phyloP scores from a whole-genome alignment of 2,329 filamentous ascomycete genomes.

The Trichoderma koningii region DNA sequence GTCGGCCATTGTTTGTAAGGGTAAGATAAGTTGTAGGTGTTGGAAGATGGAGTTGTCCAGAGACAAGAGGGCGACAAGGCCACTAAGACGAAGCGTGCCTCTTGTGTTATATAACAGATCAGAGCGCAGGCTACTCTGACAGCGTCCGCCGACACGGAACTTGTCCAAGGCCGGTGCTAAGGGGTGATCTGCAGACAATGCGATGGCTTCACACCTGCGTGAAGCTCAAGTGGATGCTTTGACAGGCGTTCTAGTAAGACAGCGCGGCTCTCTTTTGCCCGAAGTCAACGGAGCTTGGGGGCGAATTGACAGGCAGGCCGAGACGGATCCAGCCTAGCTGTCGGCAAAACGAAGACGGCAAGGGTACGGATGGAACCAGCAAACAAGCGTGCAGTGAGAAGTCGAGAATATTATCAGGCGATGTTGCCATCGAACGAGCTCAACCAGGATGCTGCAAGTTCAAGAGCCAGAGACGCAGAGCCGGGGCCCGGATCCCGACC shows the following conservation, averaged over 20 bases:
- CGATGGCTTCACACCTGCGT: constrained; percentile 5
- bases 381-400: background rate
- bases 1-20: constrained; percentile 41
- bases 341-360: background rate
- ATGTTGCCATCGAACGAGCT: constrained; percentile 23
- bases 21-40: background rate
- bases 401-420: background rate
- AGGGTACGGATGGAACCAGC: background rate
- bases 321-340: background rate
- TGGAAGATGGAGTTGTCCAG: constrained; percentile 11
- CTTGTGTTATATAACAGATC: constrained; percentile 18
- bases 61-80: background rate
- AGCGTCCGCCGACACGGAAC: constrained; percentile 4
- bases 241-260: background rate
- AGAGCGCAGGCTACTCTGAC: background rate
- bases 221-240: background rate
- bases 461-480: background rate
- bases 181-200: constrained; percentile 11
- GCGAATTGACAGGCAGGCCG: background rate
- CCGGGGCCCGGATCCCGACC: background rate
- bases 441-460: background rate
- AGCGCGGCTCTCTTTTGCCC: background rate
- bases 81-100: background rate
- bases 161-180: background rate
- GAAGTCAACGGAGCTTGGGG: background rate